Evolutionary conservation across 306 rosid genomes (phyloP).

Genomic region (barrel medic (Medicago truncatula)): DNA sequence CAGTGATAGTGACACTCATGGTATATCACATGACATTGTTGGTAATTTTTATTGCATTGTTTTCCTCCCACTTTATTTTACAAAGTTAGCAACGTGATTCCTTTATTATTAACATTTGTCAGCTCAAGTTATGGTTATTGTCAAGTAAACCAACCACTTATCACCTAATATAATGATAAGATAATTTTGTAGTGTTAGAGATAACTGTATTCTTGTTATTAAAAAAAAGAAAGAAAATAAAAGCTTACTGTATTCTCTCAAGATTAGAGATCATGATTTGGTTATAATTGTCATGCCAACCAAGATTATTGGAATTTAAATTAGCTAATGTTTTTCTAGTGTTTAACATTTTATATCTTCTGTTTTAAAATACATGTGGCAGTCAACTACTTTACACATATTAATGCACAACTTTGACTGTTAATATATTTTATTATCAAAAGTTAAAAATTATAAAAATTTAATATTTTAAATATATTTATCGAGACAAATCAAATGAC

Average conservation of each 20-base stretch:
- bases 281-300: slow-evolving; percentile 53
- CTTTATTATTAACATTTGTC: slow-evolving; percentile 37
- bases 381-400: too few relatives aligned
- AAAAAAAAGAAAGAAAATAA: too few relatives aligned
- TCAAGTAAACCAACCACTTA: slow-evolving; percentile 33
- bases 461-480: too few relatives aligned
- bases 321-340: slow-evolving; percentile 23
- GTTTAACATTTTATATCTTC: background rate
- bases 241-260: slow-evolving; percentile 16
- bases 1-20: slow-evolving; percentile 56
- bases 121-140: slow-evolving; percentile 48
- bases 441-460: too few relatives aligned
- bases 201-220: slow-evolving; percentile 14
- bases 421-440: too few relatives aligned
- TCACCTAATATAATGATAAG: background rate
- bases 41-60: slow-evolving; percentile 36
- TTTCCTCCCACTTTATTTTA: slow-evolving; percentile 39
- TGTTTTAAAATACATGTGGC: too few relatives aligned
- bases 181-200: slow-evolving; percentile 40
- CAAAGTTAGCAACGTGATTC: slow-evolving; percentile 48
- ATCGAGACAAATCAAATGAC: too few relatives aligned
- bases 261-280: slow-evolving; percentile 46
- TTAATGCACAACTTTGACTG: too few relatives aligned
- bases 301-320: slow-evolving; percentile 35
- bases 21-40: slow-evolving; percentile 55